A percentile compares a stretch with the other conserved stretches of the same genome.
Evolutionary conservation across 2,329 filamentous ascomycete species (phyloP).

Genomic region (Lecanicillium sp.): DNA sequence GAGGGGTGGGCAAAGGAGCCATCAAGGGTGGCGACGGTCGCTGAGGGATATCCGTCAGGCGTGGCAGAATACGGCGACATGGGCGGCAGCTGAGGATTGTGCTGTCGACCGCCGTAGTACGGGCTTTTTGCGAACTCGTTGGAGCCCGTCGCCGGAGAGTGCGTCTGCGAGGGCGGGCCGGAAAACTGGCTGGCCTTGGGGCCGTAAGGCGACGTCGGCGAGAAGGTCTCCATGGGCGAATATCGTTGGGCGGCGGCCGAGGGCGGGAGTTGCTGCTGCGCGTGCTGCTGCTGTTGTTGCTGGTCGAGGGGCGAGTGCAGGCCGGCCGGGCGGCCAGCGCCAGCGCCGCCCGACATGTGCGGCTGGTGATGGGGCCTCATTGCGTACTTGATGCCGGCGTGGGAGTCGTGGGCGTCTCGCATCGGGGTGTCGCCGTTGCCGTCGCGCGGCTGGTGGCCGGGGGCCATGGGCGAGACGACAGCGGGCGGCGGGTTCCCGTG

Average conservation of each 20-base stretch:
- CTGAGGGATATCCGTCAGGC: conserved; percentile 66
- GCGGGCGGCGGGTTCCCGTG: conserved; percentile 26
- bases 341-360: conserved; percentile 45
- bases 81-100: conserved; percentile 61
- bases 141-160: conserved; percentile 66
- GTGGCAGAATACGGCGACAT: conserved; percentile 61
- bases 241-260: conserved; percentile 85
- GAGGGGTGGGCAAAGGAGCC: conserved; percentile 50
- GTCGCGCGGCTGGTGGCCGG: conserved; percentile 53
- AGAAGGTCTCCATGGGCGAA: conserved; percentile 88
- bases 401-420: conserved; percentile 79
- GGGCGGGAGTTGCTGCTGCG: too few species aligned
- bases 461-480: conserved; percentile 45
- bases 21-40: conserved; percentile 64
- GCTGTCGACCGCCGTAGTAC: conserved; percentile 47
- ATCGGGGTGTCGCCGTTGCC: conserved; percentile 72
- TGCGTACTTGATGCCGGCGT: conserved; percentile 79
- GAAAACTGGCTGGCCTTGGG: conserved; percentile 49
- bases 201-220: conserved; percentile 72
- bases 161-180: conserved; percentile 50
- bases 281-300: too few species aligned
- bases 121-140: conserved; percentile 52
- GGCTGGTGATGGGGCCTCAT: conserved; percentile 72
- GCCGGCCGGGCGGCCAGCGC: conserved; percentile 41
- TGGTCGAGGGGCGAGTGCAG: conserved; percentile 66